Evolutionary conservation across 805 yeast genomes (phyloP).

Genomic region (Candida montana): DNA sequence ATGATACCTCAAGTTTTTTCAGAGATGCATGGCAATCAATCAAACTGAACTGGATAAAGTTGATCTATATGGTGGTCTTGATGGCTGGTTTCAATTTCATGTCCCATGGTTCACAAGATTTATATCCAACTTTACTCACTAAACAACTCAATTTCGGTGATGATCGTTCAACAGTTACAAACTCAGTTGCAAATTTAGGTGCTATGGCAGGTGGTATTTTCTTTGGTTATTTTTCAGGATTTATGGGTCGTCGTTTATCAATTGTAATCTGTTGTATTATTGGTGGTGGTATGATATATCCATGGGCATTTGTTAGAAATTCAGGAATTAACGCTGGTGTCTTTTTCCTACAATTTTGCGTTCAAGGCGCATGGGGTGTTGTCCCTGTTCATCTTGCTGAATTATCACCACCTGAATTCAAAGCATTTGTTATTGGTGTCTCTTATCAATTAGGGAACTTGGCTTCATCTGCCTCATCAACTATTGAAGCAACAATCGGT

Average conservation of each 20-base stretch:
- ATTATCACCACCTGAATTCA: slow-evolving; percentile 56
- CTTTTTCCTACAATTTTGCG: slow-evolving; percentile 56
- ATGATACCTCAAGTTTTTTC: slow-evolving; percentile 28
- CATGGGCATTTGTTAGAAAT: slow-evolving; percentile 50
- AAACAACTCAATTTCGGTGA: slow-evolving; percentile 38
- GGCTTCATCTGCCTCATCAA: slow-evolving; percentile 60
- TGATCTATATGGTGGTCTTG: slow-evolving; percentile 49
- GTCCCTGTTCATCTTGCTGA: slow-evolving; percentile 58
- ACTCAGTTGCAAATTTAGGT: slow-evolving; percentile 53
- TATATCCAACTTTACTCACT: slow-evolving; percentile 50
- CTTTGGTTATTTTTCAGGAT: slow-evolving; percentile 50
- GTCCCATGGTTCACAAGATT: slow-evolving; percentile 62
- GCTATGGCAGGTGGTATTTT: slow-evolving; percentile 52
- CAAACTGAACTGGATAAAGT: slow-evolving; percentile 51
- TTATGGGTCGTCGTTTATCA: slow-evolving; percentile 50
- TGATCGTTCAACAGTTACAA: slow-evolving; percentile 48
- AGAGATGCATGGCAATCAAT: slow-evolving; percentile 29
- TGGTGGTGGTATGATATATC: slow-evolving; percentile 60
- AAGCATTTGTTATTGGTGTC: slow-evolving; percentile 58
- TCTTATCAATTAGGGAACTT: slow-evolving; percentile 67
- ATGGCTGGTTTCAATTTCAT: slow-evolving; percentile 62
- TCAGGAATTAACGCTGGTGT: slow-evolving; percentile 54
- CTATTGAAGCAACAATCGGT: slow-evolving; percentile 62
- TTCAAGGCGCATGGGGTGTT: slow-evolving; percentile 70
- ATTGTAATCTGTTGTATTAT: slow-evolving; percentile 45